Evolutionary conservation across 306 rosid genomes (phyloP), one percentile per base, ranked within the genome.

Genomic region (Sophora flavescens): DNA sequence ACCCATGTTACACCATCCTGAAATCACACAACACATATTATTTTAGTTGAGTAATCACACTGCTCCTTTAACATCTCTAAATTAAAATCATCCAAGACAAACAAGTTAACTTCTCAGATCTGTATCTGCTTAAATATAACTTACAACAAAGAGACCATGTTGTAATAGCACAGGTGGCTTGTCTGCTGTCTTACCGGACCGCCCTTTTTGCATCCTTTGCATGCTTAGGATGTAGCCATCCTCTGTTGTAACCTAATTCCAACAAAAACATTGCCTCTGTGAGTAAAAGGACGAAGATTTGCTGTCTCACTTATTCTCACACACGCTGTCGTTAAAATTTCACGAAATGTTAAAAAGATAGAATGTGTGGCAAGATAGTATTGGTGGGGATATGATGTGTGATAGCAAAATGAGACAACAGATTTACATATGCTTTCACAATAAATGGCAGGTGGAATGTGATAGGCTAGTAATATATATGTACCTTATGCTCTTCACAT

Each of bases 1-100:
- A 91, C 51, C 97, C 97, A 91, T 70, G 87, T 51, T 22, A 72
- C 6, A 11, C 84, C 89, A 81, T 88, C 88, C 95, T 90, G 83
- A 69, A 52, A 30, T 2, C 54, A 69, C 38, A 41, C 28, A 13
- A 32, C 35, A 53, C 8, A 42, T 8, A 4, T 56, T 50, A 32
- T 65, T 6, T 45, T 64, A 28, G 48, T 28, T 65, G 22, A 15
- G 18, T 4, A 66, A 6, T 56, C 51, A 28, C 56, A 39, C 5
- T 42, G 13, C 4, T 52, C 33, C 15, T 8, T 59, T 47, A 10
- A 72, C 15, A 44, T 32, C 22, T 60, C 33, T 12, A 35, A 75
- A 18, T 16, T 6, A 17, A 74, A 18, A 48, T 7, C n/a, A 44
- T 6, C 51, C 32, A 1, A 58, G 10, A 28, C 56, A 26, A 72